Base-by-base conservation (phyloP, 2,329 filamentous ascomycete genomes). In the Cladophialophora exuberans region DNA sequence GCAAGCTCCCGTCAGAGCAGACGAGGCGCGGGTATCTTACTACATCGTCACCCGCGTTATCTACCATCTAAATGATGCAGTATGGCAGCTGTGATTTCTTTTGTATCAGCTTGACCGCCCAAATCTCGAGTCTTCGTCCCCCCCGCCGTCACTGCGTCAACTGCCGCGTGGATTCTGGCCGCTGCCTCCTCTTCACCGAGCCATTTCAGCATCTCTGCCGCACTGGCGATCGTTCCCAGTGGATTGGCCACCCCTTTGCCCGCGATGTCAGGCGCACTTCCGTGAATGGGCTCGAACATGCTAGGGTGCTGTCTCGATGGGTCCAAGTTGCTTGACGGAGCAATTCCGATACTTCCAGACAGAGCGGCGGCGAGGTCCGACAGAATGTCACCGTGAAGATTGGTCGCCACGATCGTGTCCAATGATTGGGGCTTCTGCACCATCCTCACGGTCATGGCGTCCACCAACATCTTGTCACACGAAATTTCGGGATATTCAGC, bases 381-480 rank as follows among this genome's bases (percentile, higher is more conserved):
- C 67, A 97, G 88, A 70, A 96, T 96, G 70, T 97, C 92, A 30
- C 92, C 92, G 68, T 95, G 95, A 58, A 96, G 75, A 72, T 96
- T 97, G 76, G 87, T 90, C 2, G 90, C 92, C 52, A 96, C 84
- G 35, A 97, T 83, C 17, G 96, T 83, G 44, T 91, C 92, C 4
- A 44, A 99, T 54, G 92, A 92, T 48, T 86, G 79, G 52, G 94
- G 94, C 78, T 97, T 92, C 66, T 90, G 96, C 66, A 95, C 90
- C 83, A 97, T 96, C 84, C 96, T 96, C 72, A 97, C 81, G 83
- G 94, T 97, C 67, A 93, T 92, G 84, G 97, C 97, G 83, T 99
- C 94, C 67, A 99, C 88, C 65, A 97, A 85, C 83, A 97, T 93
- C 68, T 90, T 90, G 72, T 97, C 93, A 72, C 97, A 97, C 78